Conservation (phyloP, 1,284 basidiomycete species). For the Entoloma clypeatum region DNA sequence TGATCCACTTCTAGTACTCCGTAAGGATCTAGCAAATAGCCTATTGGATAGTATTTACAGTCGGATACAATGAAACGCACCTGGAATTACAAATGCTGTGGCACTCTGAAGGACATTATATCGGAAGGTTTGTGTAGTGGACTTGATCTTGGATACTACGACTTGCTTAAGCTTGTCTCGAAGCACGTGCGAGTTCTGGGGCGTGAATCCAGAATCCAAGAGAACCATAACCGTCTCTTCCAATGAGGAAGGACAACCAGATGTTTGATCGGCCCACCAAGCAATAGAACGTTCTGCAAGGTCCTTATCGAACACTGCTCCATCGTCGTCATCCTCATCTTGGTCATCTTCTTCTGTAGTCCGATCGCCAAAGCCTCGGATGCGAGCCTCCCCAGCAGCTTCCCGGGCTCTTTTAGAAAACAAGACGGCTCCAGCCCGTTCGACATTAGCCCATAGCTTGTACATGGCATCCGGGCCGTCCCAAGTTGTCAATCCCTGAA, state of each 20-base stretch:
- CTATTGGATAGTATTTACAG: constrained; percentile 3
- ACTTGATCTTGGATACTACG: constrained; percentile 32
- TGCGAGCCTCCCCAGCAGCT: constrained; percentile 40
- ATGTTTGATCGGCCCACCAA: constrained; percentile 50
- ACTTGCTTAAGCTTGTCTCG: constrained; percentile 42
- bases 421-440: constrained; percentile 41
- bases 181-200: constrained; percentile 37
- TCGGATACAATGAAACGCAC: constrained; percentile 25
- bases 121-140: constrained; percentile 33
- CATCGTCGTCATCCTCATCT: constrained; percentile 29
- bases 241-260: constrained; percentile 46
- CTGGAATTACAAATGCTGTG: constrained; percentile 47
- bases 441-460: constrained; percentile 38
- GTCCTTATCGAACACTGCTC: constrained; percentile 18
- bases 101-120: constrained; percentile 46
- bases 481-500: constrained; percentile 41
- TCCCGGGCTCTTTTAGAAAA: constrained; percentile 40
- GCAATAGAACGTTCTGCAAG: constrained; percentile 35
- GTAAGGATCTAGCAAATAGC: constrained; percentile 33
- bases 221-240: constrained; percentile 49
- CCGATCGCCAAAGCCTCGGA: constrained; percentile 37
- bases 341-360: constrained; percentile 29
- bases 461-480: constrained; percentile 39
- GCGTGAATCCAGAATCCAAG: constrained; percentile 45
- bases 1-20: constrained; percentile 42